Percentiles rank a stretch among this genome's conserved stretches.
Evolutionary conservation across 306 rosid genomes (phyloP).

Genomic region (Alnus glutinosa): DNA sequence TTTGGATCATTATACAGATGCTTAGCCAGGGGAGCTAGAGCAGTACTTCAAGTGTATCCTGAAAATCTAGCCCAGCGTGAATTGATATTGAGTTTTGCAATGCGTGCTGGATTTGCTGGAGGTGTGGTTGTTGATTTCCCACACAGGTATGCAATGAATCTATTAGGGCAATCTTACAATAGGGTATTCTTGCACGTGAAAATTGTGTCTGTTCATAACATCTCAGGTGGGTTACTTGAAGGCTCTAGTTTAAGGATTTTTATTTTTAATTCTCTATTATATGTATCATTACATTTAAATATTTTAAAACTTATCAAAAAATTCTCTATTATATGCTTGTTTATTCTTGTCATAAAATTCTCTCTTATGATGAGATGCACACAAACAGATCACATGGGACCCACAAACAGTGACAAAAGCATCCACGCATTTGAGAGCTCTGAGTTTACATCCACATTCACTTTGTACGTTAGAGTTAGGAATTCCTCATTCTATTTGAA

Average conservation of each 20-base stretch:
- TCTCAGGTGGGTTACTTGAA: not conserved
- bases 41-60: constrained; percentile 86
- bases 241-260: not conserved
- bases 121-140: constrained; percentile 92
- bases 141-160: constrained; percentile 58
- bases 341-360: not conserved
- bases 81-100: constrained; percentile 75
- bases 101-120: constrained; percentile 94
- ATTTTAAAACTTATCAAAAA: no score
- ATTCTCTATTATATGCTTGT: not conserved
- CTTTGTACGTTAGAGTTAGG: not conserved
- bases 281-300: no score
- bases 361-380: not conserved
- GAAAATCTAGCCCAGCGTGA: constrained; percentile 73
- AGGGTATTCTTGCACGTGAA: not conserved
- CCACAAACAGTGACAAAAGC: not conserved
- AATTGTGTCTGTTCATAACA: not conserved
- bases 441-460: not conserved
- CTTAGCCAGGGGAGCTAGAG: constrained; percentile 84
- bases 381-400: not conserved
- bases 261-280: not conserved
- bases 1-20: constrained; percentile 84
- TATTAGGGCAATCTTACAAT: not conserved
- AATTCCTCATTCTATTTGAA: not conserved
- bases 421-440: not conserved